A percentile compares a stretch with the other conserved stretches of the same genome.
phyloP scores from a whole-genome alignment of 495 filamentous ascomycete species.

The Cercophora newfieldiana region DNA sequence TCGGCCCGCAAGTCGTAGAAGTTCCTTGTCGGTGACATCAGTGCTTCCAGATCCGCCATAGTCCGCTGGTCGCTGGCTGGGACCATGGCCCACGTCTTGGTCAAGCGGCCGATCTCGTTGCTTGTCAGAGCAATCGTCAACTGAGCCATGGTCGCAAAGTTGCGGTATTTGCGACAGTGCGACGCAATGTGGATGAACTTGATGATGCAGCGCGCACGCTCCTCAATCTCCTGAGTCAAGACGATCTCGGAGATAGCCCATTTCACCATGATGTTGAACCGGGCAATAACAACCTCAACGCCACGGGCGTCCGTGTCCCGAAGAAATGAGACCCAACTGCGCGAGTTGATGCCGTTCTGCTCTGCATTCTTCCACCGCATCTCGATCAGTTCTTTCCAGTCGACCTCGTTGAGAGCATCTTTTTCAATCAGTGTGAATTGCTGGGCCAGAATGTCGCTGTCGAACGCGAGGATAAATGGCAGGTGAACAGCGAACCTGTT shows the following conservation, averaged over 20 bases:
- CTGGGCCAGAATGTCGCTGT: constrained; percentile 85
- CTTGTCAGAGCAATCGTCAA: constrained; percentile 88
- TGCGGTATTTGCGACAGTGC: constrained; percentile 80
- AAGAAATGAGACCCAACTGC: constrained; percentile 92
- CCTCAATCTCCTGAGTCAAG: constrained; percentile 76
- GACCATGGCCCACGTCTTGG: constrained; percentile 79
- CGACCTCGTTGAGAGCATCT: constrained; percentile 91
- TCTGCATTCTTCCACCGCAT: constrained; percentile 82
- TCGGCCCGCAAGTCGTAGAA: constrained; percentile 86
- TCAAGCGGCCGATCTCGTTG: constrained; percentile 73
- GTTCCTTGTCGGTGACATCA: constrained; percentile 87
- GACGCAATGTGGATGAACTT: constrained; percentile 92
- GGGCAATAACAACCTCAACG: constrained; percentile 92
- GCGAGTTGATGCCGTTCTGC: constrained; percentile 56
- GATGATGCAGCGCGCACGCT: constrained; percentile 78
- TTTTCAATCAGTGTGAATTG: constrained; percentile 96
- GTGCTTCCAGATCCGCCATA: constrained; percentile 75
- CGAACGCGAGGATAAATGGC: constrained; percentile 89
- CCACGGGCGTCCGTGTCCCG: constrained; percentile 77
- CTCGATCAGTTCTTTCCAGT: constrained; percentile 96
- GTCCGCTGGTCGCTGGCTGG: constrained; percentile 67
- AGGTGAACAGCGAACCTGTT: constrained; percentile 60
- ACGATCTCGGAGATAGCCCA: constrained; percentile 94
- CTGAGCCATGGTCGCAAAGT: constrained; percentile 96
- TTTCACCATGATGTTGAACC: constrained; percentile 97